Evolutionary conservation across 108 stramenopile genomes (phyloP).

Genomic region (Nannochloropsis oceanica): DNA sequence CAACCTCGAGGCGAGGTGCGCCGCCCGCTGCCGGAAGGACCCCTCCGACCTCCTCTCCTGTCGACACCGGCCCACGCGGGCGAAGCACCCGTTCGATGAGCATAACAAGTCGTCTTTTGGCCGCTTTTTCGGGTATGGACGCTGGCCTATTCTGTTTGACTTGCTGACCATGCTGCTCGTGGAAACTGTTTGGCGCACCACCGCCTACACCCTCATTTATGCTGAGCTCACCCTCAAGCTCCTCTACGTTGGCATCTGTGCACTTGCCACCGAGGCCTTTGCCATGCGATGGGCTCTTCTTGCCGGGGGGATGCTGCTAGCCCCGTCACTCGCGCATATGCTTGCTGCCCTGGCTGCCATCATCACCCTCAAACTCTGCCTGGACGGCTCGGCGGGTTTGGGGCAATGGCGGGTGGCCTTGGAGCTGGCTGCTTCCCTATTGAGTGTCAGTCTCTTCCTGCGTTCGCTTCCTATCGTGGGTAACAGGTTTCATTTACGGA

Average conservation of each 20-base stretch:
- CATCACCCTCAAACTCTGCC: neutral
- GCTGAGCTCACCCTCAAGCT: neutral
- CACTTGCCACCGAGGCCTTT: neutral
- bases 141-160: neutral
- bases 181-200: neutral
- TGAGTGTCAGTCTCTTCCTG: neutral
- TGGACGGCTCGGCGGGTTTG: neutral
- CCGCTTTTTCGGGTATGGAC: neutral
- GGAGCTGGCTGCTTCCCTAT: neutral
- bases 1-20: conserved; percentile 15
- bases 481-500: neutral
- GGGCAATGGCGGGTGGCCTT: neutral
- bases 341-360: neutral
- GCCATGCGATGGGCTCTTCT: neutral
- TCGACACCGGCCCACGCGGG: neutral
- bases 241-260: neutral
- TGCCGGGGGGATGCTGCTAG: neutral
- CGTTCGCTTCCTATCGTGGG: neutral
- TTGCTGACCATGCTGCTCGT: neutral
- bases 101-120: neutral
- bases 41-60: neutral
- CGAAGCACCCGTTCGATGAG: neutral
- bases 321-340: neutral
- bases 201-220: neutral
- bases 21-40: conserved; percentile 2